Evolutionary conservation across 164 flowering plant species (phyloP), one percentile per base, ranked within the genome.

Genomic region (Stephania japonica): DNA sequence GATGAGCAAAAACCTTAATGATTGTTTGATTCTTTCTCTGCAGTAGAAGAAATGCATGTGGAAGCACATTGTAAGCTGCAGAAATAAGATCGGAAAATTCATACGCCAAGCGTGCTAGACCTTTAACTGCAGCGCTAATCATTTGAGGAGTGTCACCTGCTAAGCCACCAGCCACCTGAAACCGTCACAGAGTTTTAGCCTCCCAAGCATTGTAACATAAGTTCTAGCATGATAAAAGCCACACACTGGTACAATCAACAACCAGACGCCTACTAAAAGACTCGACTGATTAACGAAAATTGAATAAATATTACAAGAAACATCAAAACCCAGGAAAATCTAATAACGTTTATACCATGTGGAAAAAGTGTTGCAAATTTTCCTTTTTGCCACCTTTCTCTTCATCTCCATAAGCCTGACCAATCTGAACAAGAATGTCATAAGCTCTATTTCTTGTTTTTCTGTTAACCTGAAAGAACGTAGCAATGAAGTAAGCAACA

Each of bases 371-470:
- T 56, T 70, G 84, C 78, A 93, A 78, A 41, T 86, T 84, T 72
- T 91, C 99, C 77, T 78, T 88, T 18, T 79, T 82, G 67, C 97
- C 99, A 65, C 93, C 95, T 70, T 79, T 85, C 18, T 89, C 92
- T 79, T 91, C 97, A 78, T 96, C 97, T 65, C 86, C 90, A 84
- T 80, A 93, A 13, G 88, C 90, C 86, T 89, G 99, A 67, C 95
- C 99, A 84, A 96, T 93, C 80, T 92, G 86, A 65, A 96, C 94
- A 67, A 96, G 88, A 69, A 96, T 78, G 63, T 93, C 99, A 84
- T 93, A 96, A 65, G 98, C 98, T 77, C 90, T 88, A 76, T 92
- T 96, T 83, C 99, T 87, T 75, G 98, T 96, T 81, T 90, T 96
- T 75, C 85, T 93, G 71, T 93, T 96, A 42, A 89, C 86, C 99